Percentiles rank a stretch among this genome's conserved stretches.
Evolutionary conservation across 2,329 filamentous ascomycete species (phyloP).

Genomic region (Botrytis deweyae): DNA sequence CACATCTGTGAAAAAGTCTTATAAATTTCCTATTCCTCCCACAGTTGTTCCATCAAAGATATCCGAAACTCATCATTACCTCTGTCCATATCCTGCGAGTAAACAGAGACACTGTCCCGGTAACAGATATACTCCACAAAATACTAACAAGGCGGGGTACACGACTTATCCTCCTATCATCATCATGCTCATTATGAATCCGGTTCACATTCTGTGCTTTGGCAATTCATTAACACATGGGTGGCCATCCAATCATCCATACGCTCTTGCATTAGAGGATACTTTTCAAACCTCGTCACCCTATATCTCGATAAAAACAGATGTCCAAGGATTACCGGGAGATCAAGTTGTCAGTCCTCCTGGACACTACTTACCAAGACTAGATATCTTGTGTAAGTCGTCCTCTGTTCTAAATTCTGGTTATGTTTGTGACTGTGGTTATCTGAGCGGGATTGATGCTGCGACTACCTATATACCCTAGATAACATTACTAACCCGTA

Average conservation of each 20-base stretch:
- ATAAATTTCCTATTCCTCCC: too few relatives aligned
- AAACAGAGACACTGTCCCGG: neutral
- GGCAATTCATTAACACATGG: slow-evolving; percentile 54
- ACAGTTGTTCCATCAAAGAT: neutral
- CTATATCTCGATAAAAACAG: slow-evolving; percentile 43
- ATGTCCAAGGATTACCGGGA: slow-evolving; percentile 52
- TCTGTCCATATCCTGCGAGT: slow-evolving; percentile 6
- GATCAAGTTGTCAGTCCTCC: slow-evolving; percentile 47
- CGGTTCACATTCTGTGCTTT: slow-evolving; percentile 36
- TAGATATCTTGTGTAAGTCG: slow-evolving; percentile 41
- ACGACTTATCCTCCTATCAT: neutral
- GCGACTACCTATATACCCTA: neutral
- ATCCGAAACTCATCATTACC: neutral
- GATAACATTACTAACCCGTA: neutral
- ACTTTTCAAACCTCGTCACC: slow-evolving; percentile 50
- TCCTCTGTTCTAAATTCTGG: neutral
- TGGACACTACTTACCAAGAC: slow-evolving; percentile 35
- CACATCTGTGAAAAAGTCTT: neutral
- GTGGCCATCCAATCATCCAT: slow-evolving; percentile 52
- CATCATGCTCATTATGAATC: slow-evolving; percentile 30
- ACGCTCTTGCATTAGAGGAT: slow-evolving; percentile 49
- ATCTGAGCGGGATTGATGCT: neutral
- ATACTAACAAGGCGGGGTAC: slow-evolving; percentile 1
- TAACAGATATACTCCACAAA: neutral
- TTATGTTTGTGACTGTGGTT: neutral